Base-by-base conservation (phyloP, 1,139 yeast genomes). In the Geotrichum histeridarum region DNA sequence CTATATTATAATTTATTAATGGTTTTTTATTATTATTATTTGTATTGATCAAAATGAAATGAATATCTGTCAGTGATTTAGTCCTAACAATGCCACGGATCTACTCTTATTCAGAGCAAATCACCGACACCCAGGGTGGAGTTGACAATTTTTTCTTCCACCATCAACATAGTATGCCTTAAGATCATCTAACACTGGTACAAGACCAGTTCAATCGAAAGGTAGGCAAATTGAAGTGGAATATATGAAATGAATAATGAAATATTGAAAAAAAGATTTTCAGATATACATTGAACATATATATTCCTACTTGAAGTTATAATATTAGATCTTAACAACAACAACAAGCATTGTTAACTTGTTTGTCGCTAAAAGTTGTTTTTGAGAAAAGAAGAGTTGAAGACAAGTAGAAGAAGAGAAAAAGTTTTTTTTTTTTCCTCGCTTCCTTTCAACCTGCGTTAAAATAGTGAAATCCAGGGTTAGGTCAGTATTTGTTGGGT, bases 11-110 rank as follows among this genome's bases (percentile, higher is more conserved):
- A 17, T 27, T 4, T 9, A n/a, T 6, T 8, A 41, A n/a, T n/a
- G n/a, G n/a, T 4, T 33, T 2, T n/a, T 3, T 11, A 33, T 33
- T 2, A 6, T 33, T 33, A 33, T 6, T 33, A n/a, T 22, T 22
- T 3, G 5, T 3, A 22, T 12, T 22, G 8, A 22, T 22, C 4
- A 4, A 42, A 11, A 8, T 18, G 15, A 32, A 15, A 31, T 4
- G 17, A 46, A 60, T 60, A 56, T 60, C 42, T 53, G 62, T 56
- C 61, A 53, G 56, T 60, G 63, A 60, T 60, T 60, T 59, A 60
- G 63, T 60, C 60, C 62, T 51, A 57, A 59, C 48, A 38, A 42
- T 53, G 53, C 43, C 47, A 52, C 51, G 32, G 39, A 38, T 32
- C 47, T 37, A 32, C 50, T 47, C 50, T 47, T 50, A 44, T 47